A percentile compares a stretch with the other conserved stretches of the same genome.
Conservation (phyloP, 2,329 filamentous ascomycete genomes). For the Fusarium heterosporum region DNA sequence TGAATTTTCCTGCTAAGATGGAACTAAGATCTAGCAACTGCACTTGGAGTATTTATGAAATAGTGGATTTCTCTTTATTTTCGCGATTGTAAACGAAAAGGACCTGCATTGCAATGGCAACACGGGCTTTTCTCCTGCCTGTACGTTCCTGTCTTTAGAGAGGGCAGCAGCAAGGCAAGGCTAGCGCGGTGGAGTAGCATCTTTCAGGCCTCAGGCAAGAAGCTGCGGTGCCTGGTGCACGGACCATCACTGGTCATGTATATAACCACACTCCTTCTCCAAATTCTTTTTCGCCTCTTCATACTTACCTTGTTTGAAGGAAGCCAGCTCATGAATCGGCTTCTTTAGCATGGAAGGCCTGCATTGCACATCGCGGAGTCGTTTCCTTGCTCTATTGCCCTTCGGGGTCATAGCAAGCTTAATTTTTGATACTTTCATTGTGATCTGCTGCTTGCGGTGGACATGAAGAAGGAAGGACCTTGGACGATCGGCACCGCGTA, state of each 20-base stretch:
- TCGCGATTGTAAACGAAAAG: neutral
- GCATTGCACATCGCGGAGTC: slow-evolving; percentile 67
- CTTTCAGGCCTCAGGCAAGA: slow-evolving; percentile 59
- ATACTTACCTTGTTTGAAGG: slow-evolving; percentile 66
- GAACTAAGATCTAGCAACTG: neutral
- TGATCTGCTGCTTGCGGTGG: slow-evolving; percentile 53
- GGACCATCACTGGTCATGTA: slow-evolving; percentile 40
- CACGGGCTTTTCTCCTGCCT: neutral
- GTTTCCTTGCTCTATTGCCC: slow-evolving; percentile 61
- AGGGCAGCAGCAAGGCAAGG: neutral
- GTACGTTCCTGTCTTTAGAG: neutral
- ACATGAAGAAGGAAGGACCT: slow-evolving; percentile 61
- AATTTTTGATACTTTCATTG: slow-evolving; percentile 68
- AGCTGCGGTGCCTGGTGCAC: slow-evolving; percentile 59
- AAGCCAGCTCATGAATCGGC: slow-evolving; percentile 60
- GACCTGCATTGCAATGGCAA: neutral
- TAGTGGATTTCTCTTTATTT: neutral
- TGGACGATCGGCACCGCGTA: neutral
- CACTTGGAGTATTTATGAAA: neutral
- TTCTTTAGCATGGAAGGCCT: slow-evolving; percentile 60
- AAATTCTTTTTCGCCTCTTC: slow-evolving; percentile 53
- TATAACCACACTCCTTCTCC: slow-evolving; percentile 45
- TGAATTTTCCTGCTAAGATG: neutral
- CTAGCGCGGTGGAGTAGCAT: slow-evolving; percentile 1
- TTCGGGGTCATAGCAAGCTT: slow-evolving; percentile 65